phyloP scores from a whole-genome alignment of 495 filamentous ascomycete genomes.

The Penicillium psychrofluorescens region DNA sequence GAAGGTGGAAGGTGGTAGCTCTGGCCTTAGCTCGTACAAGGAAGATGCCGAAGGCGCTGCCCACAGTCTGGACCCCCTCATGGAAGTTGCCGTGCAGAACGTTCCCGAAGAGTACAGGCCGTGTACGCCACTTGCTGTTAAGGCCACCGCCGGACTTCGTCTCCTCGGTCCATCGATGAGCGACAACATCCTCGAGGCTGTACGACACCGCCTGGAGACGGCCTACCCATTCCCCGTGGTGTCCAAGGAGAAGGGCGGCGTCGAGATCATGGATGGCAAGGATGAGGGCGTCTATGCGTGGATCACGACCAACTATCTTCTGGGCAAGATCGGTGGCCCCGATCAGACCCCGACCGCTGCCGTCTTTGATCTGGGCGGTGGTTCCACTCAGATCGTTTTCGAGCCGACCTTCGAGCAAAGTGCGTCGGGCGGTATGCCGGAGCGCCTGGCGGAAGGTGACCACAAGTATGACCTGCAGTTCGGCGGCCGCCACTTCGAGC shows the following conservation, averaged over 20 bases:
- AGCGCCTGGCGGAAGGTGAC: slow-evolving; percentile 77
- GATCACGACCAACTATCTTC: slow-evolving; percentile 97
- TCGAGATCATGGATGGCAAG: slow-evolving; percentile 92
- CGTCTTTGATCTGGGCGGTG: slow-evolving; percentile 92
- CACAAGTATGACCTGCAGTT: slow-evolving; percentile 94
- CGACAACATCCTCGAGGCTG: slow-evolving; percentile 75
- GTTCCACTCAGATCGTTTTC: slow-evolving; percentile 97
- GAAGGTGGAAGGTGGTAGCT: slow-evolving; percentile 59
- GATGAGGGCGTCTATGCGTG: slow-evolving; percentile 98
- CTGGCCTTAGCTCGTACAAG: slow-evolving; percentile 81
- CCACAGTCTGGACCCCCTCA: slow-evolving; percentile 76
- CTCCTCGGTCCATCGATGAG: slow-evolving; percentile 77
- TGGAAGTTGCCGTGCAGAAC: slow-evolving; percentile 73
- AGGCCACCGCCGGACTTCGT: slow-evolving; percentile 90
- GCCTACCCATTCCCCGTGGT: slow-evolving; percentile 92
- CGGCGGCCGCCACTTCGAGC: slow-evolving; percentile 79
- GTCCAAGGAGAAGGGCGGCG: slow-evolving; percentile 71
- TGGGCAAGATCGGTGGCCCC: slow-evolving; percentile 92
- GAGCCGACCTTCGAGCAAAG: slow-evolving; percentile 83
- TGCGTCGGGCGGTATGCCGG: slow-evolving; percentile 75
- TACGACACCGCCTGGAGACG: slow-evolving; percentile 76
- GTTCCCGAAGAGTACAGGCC: slow-evolving; percentile 81
- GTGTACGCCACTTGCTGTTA: slow-evolving; percentile 89
- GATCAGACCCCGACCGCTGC: slow-evolving; percentile 87
- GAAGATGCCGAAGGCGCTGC: slow-evolving; percentile 81